Percentiles rank a stretch among this genome's conserved stretches.
Evolutionary conservation across 805 yeast species (phyloP).

Genomic region (Ogataea allantospora): DNA sequence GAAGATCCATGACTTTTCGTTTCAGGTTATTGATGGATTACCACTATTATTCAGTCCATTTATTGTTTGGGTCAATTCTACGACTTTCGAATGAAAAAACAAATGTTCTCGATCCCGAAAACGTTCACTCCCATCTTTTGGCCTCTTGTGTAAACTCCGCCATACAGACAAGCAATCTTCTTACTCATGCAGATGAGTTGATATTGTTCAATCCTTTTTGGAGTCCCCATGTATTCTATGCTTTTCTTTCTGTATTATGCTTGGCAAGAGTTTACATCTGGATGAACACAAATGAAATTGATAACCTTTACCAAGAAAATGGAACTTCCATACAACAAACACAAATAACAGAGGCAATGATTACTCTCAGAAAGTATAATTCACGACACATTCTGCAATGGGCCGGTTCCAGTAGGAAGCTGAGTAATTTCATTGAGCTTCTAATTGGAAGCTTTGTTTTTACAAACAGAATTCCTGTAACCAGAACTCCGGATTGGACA

Average conservation of each 20-base stretch:
- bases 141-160: constrained; percentile 2
- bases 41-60: not conserved
- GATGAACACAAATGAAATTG: not conserved
- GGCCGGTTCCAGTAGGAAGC: not conserved
- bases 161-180: not conserved
- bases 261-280: not conserved
- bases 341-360: not conserved
- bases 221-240: constrained; percentile 2
- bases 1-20: not conserved
- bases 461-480: too few species aligned
- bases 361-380: not conserved
- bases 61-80: not conserved
- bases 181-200: not conserved
- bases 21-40: not conserved
- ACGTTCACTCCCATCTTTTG: not conserved
- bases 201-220: constrained; percentile 2
- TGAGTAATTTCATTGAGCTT: not conserved
- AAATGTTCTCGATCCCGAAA: not conserved
- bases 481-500: too few species aligned
- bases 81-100: not conserved
- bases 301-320: not conserved
- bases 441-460: not conserved
- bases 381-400: not conserved
- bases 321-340: too few species aligned
- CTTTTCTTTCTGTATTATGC: not conserved